phyloP scores from a whole-genome alignment of 2,329 filamentous ascomycete species.

The Colletotrichum neosansevieriae region DNA sequence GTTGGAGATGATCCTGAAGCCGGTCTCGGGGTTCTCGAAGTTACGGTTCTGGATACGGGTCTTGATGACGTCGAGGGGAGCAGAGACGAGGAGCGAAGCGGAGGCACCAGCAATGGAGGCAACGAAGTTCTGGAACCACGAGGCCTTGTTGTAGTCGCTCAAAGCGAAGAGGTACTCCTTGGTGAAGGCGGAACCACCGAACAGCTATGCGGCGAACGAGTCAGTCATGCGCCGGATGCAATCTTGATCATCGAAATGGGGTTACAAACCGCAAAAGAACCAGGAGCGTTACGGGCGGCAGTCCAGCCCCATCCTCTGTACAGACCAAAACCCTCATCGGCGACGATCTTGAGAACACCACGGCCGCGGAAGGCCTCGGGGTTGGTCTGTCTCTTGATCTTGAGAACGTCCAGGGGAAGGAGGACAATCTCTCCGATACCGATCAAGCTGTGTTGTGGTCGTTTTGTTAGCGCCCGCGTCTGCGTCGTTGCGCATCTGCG shows the following conservation, averaged over 20 bases:
- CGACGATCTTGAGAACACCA: slow-evolving; percentile 88
- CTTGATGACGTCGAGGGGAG: slow-evolving; percentile 97
- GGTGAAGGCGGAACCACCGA: slow-evolving; percentile 95
- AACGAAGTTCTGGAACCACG: slow-evolving; percentile 96
- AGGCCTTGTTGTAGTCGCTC: slow-evolving; percentile 93
- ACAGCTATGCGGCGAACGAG: slow-evolving; percentile 71
- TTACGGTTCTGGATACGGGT: slow-evolving; percentile 98
- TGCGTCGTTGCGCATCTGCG: neutral
- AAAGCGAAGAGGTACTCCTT: slow-evolving; percentile 96
- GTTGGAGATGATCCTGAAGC: slow-evolving; percentile 89
- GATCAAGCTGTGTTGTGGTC: slow-evolving; percentile 74
- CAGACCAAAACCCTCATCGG: slow-evolving; percentile 93
- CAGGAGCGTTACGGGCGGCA: slow-evolving; percentile 94
- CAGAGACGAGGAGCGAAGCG: slow-evolving; percentile 95
- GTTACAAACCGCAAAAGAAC: slow-evolving; percentile 88
- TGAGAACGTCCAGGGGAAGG: slow-evolving; percentile 93
- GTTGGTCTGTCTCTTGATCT: slow-evolving; percentile 99
- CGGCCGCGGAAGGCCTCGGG: slow-evolving; percentile 97
- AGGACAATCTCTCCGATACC: slow-evolving; percentile 98
- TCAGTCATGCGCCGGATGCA: slow-evolving; percentile 5
- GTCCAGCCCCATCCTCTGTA: slow-evolving; percentile 99
- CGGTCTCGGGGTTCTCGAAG: slow-evolving; percentile 97
- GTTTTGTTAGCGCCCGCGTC: neutral
- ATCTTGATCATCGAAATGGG: neutral
- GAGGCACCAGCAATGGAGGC: slow-evolving; percentile 96